Evolutionary conservation across 345 rosid species (phyloP), one percentile per base, ranked within the genome.

Genomic region (Populus ilicifolia): DNA sequence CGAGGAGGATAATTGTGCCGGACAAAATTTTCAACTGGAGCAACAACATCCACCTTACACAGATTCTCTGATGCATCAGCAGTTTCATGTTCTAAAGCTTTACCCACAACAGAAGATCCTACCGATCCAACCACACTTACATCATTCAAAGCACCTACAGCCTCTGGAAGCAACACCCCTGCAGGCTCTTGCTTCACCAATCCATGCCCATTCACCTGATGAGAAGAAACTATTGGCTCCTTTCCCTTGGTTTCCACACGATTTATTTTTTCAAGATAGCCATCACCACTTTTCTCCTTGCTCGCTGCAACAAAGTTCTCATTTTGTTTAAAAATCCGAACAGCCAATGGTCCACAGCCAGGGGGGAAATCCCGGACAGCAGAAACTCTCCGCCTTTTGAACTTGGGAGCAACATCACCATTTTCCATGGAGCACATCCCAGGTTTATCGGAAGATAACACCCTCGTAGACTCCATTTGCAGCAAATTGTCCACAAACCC

Each of bases 281-380:
- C 64, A 23, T 14, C 75, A 8, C 36, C 20, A 35, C 81, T 78
- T 72, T 54, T 73, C 25, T 35, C 66, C 16, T 35, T 30, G 44
- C 23, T 33, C 70, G n/a, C 44, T 17, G 16, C 35, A 70, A 62
- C 56, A 5, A 77, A 84, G 63, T 69, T 74, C 33, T 44, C 77
- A 30, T 62, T 52, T 7, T 39, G 67, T 67, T 43, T 78, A 2
- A 43, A 67, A 36, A 83, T 75, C 43, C 0, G 39, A 14, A 70
- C 29, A 25, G 83, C 81, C 76, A 61, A 5, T 29, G 75, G 76
- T 52, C 90, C 91, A 80, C 85, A 92, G 1, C 84, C 89, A 21
- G 83, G 79, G 0, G 97, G 90, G 44, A 83, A 90, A 73, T 89
- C 88, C 20, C 92, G 85, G 74, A 77, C 30, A 5, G 87, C 92